phyloP scores from a whole-genome alignment of 2,329 filamentous ascomycete genomes.

The Sordariomycetes sp. region DNA sequence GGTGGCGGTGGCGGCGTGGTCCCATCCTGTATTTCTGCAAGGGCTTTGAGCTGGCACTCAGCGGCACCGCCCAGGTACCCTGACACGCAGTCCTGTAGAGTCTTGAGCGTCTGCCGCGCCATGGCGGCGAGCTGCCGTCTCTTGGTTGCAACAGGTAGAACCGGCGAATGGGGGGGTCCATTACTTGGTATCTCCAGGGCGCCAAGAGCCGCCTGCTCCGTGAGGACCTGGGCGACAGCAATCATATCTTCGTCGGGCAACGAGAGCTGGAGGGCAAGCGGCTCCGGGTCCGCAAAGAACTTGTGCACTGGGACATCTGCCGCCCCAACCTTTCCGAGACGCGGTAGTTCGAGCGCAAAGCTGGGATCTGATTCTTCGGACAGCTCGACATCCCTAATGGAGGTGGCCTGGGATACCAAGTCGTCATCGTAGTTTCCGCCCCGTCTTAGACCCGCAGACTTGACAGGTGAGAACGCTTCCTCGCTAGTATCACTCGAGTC shows the following conservation, averaged over 20 bases:
- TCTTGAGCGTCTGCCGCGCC: constrained; percentile 33
- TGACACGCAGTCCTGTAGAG: constrained; percentile 29
- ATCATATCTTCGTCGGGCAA: constrained; percentile 47
- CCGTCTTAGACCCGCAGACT: constrained; percentile 19
- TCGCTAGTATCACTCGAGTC: constrained; percentile 36
- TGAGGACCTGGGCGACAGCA: constrained; percentile 56
- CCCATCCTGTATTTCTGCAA: constrained; percentile 44
- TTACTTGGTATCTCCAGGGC: constrained; percentile 20
- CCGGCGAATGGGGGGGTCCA: constrained; percentile 1
- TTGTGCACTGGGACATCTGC: constrained; percentile 35
- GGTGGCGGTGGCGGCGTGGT: constrained; percentile 26
- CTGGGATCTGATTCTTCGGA: constrained; percentile 31
- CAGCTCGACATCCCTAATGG: constrained; percentile 32
- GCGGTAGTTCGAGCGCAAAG: constrained; percentile 33
- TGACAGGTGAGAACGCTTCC: constrained; percentile 34
- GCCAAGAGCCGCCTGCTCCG: constrained; percentile 52
- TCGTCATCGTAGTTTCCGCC: constrained; percentile 34
- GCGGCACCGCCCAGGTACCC: constrained; percentile 24
- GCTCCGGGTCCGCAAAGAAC: constrained; percentile 48
- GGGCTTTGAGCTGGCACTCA: constrained; percentile 27
- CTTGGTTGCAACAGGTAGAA: neutral
- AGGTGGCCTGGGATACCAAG: constrained; percentile 35
- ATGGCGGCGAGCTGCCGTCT: constrained; percentile 22
- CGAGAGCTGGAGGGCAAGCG: constrained; percentile 28
- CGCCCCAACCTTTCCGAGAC: constrained; percentile 30